Percentiles rank a stretch among this genome's conserved stretches.
These are phyloP conservation scores for Aspergillus chevalieri DNA, from an alignment of 2,329 filamentous ascomycete genomes.

Conservation along the genomic window DNA sequence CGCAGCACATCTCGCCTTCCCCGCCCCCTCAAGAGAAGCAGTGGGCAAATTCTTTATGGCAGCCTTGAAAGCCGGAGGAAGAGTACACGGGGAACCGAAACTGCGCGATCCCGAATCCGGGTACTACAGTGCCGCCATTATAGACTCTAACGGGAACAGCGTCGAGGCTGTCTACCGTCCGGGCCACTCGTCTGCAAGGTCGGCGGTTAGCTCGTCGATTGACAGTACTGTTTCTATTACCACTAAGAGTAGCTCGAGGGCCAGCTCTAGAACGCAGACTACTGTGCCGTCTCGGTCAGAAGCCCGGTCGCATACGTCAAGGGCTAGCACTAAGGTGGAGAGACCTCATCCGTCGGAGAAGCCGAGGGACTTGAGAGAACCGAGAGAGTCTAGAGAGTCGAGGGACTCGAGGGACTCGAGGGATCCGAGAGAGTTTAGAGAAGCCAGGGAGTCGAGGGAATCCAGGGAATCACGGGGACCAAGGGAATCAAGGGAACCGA, in stretches of 20 bases:
- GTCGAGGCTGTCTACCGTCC: slow-evolving; percentile 67
- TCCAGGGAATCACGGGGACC: no score
- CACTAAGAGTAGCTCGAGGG: slow-evolving; percentile 26
- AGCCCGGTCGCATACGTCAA: slow-evolving; percentile 23
- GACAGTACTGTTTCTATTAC: slow-evolving; percentile 35
- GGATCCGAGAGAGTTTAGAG: no score
- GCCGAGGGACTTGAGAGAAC: no score
- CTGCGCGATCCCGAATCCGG: slow-evolving; percentile 48
- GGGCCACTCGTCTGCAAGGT: slow-evolving; percentile 18
- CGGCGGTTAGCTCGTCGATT: slow-evolving; percentile 24
- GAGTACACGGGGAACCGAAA: slow-evolving; percentile 52
- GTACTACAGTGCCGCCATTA: slow-evolving; percentile 59
- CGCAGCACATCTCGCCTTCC: slow-evolving; percentile 60
- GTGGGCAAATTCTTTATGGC: slow-evolving; percentile 67
- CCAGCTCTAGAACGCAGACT: slow-evolving; percentile 24
- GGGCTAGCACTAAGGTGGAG: slow-evolving; percentile 19
- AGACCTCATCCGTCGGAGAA: slow-evolving; percentile 10
- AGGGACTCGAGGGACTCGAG: no score
- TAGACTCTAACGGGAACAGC: slow-evolving; percentile 77
- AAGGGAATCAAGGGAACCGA: no score
- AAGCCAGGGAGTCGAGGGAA: no score
- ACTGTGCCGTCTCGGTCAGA: slow-evolving; percentile 24
- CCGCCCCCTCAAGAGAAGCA: slow-evolving; percentile 58
- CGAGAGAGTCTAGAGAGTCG: no score
- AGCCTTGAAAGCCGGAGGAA: slow-evolving; percentile 60